Evolutionary conservation across 2,329 filamentous ascomycete species (phyloP), one percentile per base, ranked within the genome.

Genomic region (Ascochyta lentis): DNA sequence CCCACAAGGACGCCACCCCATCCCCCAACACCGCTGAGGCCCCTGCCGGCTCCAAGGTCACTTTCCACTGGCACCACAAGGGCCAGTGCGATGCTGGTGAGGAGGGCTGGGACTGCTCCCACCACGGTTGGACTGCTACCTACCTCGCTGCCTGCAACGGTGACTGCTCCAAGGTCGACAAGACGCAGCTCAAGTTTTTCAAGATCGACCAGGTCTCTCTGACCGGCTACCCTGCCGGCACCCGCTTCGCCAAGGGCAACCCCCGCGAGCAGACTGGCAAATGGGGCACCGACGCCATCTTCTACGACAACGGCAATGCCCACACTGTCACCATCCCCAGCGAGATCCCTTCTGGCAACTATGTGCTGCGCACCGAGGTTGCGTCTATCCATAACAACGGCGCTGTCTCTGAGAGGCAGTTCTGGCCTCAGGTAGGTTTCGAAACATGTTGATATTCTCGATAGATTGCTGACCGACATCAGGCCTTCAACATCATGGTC

Each of bases 331-430:
- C 61, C 4, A 73, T 74, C 40, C 72, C 72, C 19, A 63, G 60
- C 10, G 61, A 65, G 31, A 70, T 74, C 41, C 69, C 69, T 41
- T 69, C 58, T 34, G 70, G 71, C 24, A 72, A 72, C 65, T 74
- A 73, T 47, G 71, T 73, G 37, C 67, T 74, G 40, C 69, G 72
- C 52, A 71, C 71, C 16, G 72, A 74, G 56, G 70, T 74, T 42
- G 61, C 62, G 4, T 72, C 69, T 8, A 67, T 74, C 54, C 72
- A 74, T 64, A 72, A 72, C 64, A 72, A 70, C 51, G 72, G 72
- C 40, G 57, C 58, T 26, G 66, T 72, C 37, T 56, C 61, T 26
- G 47, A 72, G 41, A 63, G 70, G 50, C 72, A 74, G 53, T 70
- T 72, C 64, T 74, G 71, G 69, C 72, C 72, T 7, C 70, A 73